A percentile compares a stretch with the other conserved stretches of the same genome.
phyloP scores from a whole-genome alignment of 2,329 filamentous ascomycete genomes.

The Calonectria crousiana region DNA sequence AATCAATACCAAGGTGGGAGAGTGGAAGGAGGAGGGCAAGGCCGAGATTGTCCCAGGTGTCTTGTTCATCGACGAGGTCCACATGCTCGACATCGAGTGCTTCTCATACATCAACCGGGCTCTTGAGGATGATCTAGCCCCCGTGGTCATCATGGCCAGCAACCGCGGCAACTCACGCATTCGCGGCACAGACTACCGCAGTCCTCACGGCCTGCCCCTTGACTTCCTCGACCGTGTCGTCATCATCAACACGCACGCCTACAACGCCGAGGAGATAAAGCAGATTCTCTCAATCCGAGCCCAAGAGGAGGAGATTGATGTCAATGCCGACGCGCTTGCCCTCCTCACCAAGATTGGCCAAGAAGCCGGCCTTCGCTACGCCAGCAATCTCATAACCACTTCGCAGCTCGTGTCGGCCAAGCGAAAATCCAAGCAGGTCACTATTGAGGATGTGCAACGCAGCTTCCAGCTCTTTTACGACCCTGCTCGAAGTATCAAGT shows the following conservation, averaged over 20 bases:
- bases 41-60: conserved; percentile 98
- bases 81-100: conserved; percentile 99
- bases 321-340: conserved; percentile 89
- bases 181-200: conserved; percentile 91
- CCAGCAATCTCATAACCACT: conserved; percentile 97
- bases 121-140: conserved; percentile 92
- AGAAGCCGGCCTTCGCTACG: conserved; percentile 92
- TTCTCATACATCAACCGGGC: conserved; percentile 99
- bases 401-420: conserved; percentile 90
- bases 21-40: conserved; percentile 99
- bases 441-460: conserved; percentile 89
- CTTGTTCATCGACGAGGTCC: conserved; percentile 97
- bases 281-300: conserved; percentile 94
- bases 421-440: conserved; percentile 85
- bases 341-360: conserved; percentile 95
- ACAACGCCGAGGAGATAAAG: conserved; percentile 85
- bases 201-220: conserved; percentile 91
- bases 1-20: conserved; percentile 98
- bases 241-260: conserved; percentile 93
- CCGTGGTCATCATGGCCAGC: conserved; percentile 99
- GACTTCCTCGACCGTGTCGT: conserved; percentile 97
- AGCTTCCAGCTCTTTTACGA: conserved; percentile 97
- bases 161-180: conserved; percentile 94
- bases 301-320: conserved; percentile 94
- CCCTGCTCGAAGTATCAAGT: conserved; percentile 86